A percentile compares a stretch with the other conserved stretches of the same genome.
Conservation (phyloP, 306 rosid species). For the Rosa persica region DNA sequence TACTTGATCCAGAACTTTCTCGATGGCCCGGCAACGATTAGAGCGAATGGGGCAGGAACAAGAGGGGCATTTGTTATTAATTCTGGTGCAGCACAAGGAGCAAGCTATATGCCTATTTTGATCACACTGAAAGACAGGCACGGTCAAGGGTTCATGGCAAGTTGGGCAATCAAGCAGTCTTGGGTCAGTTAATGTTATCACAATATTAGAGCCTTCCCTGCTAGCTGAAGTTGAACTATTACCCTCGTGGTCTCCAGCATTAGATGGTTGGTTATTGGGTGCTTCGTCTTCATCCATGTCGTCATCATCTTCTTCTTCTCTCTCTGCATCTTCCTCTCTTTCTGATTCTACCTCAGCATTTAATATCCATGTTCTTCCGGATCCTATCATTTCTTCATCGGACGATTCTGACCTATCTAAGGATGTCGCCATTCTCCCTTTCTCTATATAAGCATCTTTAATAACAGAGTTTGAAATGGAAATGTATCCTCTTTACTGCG, state of each 20-base stretch:
- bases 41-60: constrained; percentile 53
- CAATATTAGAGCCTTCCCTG: background rate
- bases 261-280: too few species aligned
- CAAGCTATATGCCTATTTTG: constrained; percentile 21
- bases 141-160: background rate
- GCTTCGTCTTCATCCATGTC: too few species aligned
- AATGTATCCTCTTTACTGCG: background rate
- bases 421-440: background rate
- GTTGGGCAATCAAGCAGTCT: constrained; percentile 6
- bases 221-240: background rate
- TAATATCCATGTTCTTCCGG: too few species aligned
- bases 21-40: constrained; percentile 69
- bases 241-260: background rate
- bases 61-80: constrained; percentile 55
- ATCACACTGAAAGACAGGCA: background rate
- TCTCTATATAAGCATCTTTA: background rate
- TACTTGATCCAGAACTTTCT: constrained; percentile 59
- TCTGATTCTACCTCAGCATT: too few species aligned
- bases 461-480: too few species aligned
- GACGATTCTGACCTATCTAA: background rate
- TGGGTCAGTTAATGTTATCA: background rate
- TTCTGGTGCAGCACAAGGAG: constrained; percentile 50
- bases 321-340: background rate
- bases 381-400: background rate
- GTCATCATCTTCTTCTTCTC: too few species aligned